Base-by-base conservation (phyloP, 2,329 filamentous ascomycete species). In the Calonectria hongkongensis region DNA sequence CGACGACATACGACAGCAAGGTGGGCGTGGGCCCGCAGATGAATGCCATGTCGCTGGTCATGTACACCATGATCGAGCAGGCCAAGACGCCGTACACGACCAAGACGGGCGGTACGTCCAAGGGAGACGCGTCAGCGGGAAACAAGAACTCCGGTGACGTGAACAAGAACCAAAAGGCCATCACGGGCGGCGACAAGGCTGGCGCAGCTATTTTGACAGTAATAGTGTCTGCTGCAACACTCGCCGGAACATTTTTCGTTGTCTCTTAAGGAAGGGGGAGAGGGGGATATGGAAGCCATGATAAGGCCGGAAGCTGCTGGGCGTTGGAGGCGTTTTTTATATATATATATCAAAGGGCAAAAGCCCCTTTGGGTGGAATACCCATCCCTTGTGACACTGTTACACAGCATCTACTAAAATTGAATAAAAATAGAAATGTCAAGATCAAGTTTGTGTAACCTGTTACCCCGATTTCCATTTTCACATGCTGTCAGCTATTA, bases 21-120 rank as follows among this genome's bases (percentile, higher is more conserved):
- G 86, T 85, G 15, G 93, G 93, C 67, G 92, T 94, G 10, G 93
- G 93, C 50, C 87, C 93, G 81, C 91, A 94, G 86, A 93, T 94
- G 89, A 92, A 89, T 76, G 92, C 91, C 0, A 85, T 94, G 30
- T 88, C 90, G 30, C 88, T 92, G 15, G 84, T 94, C 75, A 91
- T 91, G 82, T 92, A 91, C 70, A 89, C 88, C 51, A 85, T 94
- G 13, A 83, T 91, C 48, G 81, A 85, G 50, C 80, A 82, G n/a
- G 78, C 77, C 2, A 79, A 82, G 16, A 82, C 82, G 1, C 88
- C 91, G 0, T 84, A 89, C 16, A 92, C 91, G 0, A 85, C 86
- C 0, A 80, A 84, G 4, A 89, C 87, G 1, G 92, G 92, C 41
- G 93, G 92, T 65, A 93, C 89, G 1, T 91, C 89, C 2, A 80